Conservation (phyloP, 805 yeast genomes). For the Candida argentea region DNA sequence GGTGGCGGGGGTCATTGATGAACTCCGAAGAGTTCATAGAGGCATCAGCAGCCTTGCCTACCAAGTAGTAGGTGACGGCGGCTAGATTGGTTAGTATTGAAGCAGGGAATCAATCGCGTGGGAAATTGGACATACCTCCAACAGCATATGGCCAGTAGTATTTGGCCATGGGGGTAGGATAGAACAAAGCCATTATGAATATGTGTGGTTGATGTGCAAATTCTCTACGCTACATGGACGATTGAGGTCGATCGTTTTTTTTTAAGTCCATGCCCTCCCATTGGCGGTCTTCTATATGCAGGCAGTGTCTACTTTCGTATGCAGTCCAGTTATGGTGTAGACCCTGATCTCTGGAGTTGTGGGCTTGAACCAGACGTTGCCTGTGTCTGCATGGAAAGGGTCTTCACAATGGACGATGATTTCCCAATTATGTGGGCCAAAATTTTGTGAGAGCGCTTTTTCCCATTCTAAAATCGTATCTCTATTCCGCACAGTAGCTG, state of each 20-base stretch:
- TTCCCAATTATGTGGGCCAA: constrained; percentile 10
- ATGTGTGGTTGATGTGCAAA: constrained; percentile 2
- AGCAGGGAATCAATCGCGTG: constrained; percentile 1
- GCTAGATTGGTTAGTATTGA: constrained; percentile 24
- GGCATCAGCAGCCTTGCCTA: constrained; percentile 59
- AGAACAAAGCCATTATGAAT: constrained; percentile 25
- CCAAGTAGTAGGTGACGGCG: constrained; percentile 57
- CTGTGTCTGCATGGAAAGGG: constrained; percentile 7
- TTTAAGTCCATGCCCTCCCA: not conserved
- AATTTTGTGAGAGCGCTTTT: constrained; percentile 8
- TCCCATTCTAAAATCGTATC: constrained; percentile 27
- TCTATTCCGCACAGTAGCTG: constrained; percentile 67
- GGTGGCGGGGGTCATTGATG: constrained; percentile 93
- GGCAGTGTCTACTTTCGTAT: not conserved
- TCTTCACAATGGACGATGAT: constrained; percentile 5
- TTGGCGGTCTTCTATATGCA: not conserved
- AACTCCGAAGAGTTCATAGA: constrained; percentile 69
- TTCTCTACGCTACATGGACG: constrained; percentile 1
- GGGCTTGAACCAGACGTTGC: constrained; percentile 12
- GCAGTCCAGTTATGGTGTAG: constrained; percentile 9
- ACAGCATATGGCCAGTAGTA: constrained; percentile 83
- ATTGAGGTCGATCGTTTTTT: not conserved
- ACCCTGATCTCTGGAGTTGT: constrained; percentile 19
- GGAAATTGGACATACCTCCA: constrained; percentile 50
- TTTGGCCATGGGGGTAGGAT: constrained; percentile 48